Base-by-base conservation (phyloP, 2,329 filamentous ascomycete genomes). In the Diaporthe capsici region DNA sequence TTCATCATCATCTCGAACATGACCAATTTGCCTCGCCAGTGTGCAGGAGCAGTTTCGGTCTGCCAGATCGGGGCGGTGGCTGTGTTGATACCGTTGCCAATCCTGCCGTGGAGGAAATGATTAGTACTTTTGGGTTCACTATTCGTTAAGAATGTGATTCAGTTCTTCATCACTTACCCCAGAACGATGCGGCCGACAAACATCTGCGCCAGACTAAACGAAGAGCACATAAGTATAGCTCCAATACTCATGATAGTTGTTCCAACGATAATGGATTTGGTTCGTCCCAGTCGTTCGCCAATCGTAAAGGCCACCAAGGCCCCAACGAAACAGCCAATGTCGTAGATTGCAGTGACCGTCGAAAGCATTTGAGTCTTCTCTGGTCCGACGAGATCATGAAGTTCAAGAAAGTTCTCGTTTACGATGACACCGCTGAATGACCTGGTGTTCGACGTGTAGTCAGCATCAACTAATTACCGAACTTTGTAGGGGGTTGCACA, bases 61-160 rank as follows among this genome's bases (percentile, higher is more conserved):
- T 86, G 82, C 82, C 84, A 86, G 28, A 85, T 81, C 15, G 83
- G 84, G 6, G 82, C 83, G 8, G 82, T 83, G n/a, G 83, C 80
- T 4, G 83, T 84, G 78, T 83, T 84, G 39, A 84, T 81, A 60
- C 85, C 88, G 78, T 86, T 88, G 3, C 87, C 87, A 58, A 89
- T 81, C 7, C 90, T 42, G 34, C 10, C 53, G 37, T 44, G 13
- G 15, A 44, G 15, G 13, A 17, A 17, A 5, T 0, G 4, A 4
- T 44, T 17, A 44, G 42, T 5, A 17, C 42, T 44, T 44, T 10
- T 17, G 42, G 42, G 42, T 17, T 44, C 42, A 17, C 42, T 44
- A 44, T 44, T 44, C 17, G 42, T 44, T 44, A 15, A 44, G 42
- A 17, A 44, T 4, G 42, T 44, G 15, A 44, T 13, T 44, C 42